Evolutionary conservation across 768 basidiomycete genomes (phyloP), one percentile per base, ranked within the genome.

Genomic region (Termitomyces sp.): DNA sequence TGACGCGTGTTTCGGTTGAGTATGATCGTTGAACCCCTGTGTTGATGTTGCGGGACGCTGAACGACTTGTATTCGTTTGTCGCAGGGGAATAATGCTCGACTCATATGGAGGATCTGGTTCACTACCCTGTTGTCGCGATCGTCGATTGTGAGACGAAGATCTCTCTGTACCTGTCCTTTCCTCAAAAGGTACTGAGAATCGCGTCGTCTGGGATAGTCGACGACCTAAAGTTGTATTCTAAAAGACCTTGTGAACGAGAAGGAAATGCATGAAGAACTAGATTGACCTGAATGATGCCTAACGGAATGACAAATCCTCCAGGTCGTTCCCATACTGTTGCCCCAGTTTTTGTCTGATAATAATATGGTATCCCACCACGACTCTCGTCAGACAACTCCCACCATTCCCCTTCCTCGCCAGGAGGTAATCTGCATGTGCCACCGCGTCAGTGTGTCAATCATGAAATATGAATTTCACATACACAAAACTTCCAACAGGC

Each of bases 241-340:
- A 53, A 21, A n/a, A 35, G 51, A 35, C 49, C 37, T 47, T 43
- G 48, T 54, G 42, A 59, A 38, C 40, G 61, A 53, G 43, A 53
- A 51, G 14, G 35, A 45, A 63, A 41, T 25, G 48, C 41, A 52
- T 21, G 44, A 35, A 49, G 31, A 17, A 25, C 21, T 35, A 17
- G 16, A 46, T 75, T 65, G 64, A 85, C 92, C 80, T 96, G 94
- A 17, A 96, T 85, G 62, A 94, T 83, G 12, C 87, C 88, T 51
- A 98, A 76, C 35, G 95, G 95, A 59, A 98, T 96, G 31, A 98
- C 89, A 68, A 97, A 95, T 34, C 86, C 90, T 23, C 79, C 72
- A 14, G 95, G 95, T n/a, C 89, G 82, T 57, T 92, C 92, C 95
- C 95, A 98, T 35, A 92, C 88, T 1, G 95, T 96, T 64, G 92